Percentiles rank a stretch among this genome's conserved stretches.
Evolutionary conservation across 2,329 filamentous ascomycete genomes (phyloP).

Genomic region (Pseudogymnoascus sp.): DNA sequence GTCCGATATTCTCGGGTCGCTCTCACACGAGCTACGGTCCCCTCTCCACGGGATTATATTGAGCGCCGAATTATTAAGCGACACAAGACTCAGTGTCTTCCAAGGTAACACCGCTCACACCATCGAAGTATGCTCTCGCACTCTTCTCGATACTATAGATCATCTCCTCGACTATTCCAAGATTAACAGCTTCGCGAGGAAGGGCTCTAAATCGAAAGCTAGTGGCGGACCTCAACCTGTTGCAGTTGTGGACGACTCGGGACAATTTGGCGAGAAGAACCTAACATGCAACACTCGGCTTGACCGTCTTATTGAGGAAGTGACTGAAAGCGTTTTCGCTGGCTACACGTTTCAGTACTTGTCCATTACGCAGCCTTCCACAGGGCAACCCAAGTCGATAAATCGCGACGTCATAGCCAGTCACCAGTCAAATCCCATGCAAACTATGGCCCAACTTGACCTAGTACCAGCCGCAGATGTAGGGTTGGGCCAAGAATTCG

Average conservation of each 20-base stretch:
- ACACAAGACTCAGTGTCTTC: slow-evolving; percentile 29
- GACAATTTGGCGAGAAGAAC: neutral
- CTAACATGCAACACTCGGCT: neutral
- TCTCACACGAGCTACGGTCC: slow-evolving; percentile 48
- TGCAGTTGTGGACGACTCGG: neutral
- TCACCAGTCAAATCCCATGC: neutral
- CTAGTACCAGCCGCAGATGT: slow-evolving; percentile 17
- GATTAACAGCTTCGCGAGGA: slow-evolving; percentile 20
- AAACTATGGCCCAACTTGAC: slow-evolving; percentile 11
- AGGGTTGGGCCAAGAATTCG: slow-evolving; percentile 10
- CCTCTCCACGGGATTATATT: slow-evolving; percentile 50
- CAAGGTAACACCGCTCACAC: slow-evolving; percentile 29
- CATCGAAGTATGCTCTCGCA: slow-evolving; percentile 30
- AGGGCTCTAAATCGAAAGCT: neutral
- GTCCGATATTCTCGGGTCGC: slow-evolving; percentile 49
- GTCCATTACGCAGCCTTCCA: slow-evolving; percentile 17
- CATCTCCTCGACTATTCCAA: slow-evolving; percentile 35
- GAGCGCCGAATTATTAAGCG: slow-evolving; percentile 40
- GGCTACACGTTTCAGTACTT: slow-evolving; percentile 26
- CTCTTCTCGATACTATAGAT: slow-evolving; percentile 33
- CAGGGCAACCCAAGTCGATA: neutral
- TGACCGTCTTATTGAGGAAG: slow-evolving; percentile 27
- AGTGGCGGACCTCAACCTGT: neutral
- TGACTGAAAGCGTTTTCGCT: slow-evolving; percentile 28
- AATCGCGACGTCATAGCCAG: neutral